Base-by-base conservation (phyloP, 1,139 yeast species). In the Taphrina populina region DNA sequence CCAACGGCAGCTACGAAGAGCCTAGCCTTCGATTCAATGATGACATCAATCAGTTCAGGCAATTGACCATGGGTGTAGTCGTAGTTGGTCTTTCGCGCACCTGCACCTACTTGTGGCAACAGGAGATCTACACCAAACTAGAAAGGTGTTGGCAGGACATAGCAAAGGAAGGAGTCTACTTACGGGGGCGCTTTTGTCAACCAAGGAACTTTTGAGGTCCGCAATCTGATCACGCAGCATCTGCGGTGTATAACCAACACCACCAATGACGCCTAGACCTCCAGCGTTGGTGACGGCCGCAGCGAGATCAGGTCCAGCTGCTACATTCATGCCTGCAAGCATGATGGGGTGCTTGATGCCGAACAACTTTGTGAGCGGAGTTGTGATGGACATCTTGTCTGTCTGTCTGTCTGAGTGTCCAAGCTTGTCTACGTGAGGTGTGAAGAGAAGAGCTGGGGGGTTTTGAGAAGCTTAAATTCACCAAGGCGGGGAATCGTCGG, bases 1-100 rank as follows among this genome's bases (percentile, higher is more conserved):
- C 80, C 80, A 58, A 76, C 75, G 58, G 76, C 78, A 1, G 66
- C 63, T 11, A 65, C 66, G 32, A 65, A 63, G 30, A 65, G 56
- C 35, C 60, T 59, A 19, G 64, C 62, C 8, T 60, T 58, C 24
- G 60, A 61, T 37, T 62, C 65, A 36, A 65, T 62, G 23, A 65
- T 61, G 21, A 65, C 60, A 24, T 64, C 61, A 40, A 65, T 52
- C 34, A 64, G 60, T 23, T 60, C 61, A 24, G 59, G 59, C 27
- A 65, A 56, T 19, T 61, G 61, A 13, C 68, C 67, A 37, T 65
- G 57, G 10, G 65, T 65, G 56, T 65, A 65, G 35, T 63, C 65
- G 46, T 65, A 61, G 53, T 65, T 65, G 36, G 67, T 65, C 60
- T 65, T 65, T 40, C 67, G 60, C 17, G 67, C 67, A 20, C 58